Conservation (phyloP, 768 basidiomycete species). For the Saitozyma sp. region DNA sequence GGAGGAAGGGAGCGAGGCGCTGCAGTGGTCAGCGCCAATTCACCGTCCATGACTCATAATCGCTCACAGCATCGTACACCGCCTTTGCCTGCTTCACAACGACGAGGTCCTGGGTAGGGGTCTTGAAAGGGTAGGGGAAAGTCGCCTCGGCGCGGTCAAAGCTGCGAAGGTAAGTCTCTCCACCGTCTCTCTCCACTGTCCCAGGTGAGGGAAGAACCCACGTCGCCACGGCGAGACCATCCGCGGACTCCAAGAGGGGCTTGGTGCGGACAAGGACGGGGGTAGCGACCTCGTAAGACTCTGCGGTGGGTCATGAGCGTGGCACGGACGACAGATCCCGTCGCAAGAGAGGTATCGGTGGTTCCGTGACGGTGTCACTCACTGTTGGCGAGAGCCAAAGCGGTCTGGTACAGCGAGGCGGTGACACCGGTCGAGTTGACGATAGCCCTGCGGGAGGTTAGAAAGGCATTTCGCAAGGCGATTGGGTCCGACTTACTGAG, state of each 20-base stretch:
- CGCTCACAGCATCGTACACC: slow-evolving; percentile 48
- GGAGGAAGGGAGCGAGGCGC: slow-evolving; percentile 38
- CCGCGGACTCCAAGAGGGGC: slow-evolving; percentile 45
- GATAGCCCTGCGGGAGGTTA: slow-evolving; percentile 24
- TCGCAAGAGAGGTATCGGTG: not conserved
- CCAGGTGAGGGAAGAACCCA: slow-evolving; percentile 10
- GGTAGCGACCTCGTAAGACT: slow-evolving; percentile 46
- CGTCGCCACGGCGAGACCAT: slow-evolving; percentile 50
- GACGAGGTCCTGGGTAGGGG: slow-evolving; percentile 43
- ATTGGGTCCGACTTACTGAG: slow-evolving; percentile 34
- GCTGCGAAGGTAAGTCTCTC: slow-evolving; percentile 12
- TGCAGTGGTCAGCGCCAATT: slow-evolving; percentile 4
- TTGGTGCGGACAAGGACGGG: slow-evolving; percentile 44
- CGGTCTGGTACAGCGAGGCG: slow-evolving; percentile 40
- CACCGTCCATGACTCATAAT: no score
- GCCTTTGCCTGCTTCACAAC: slow-evolving; percentile 47
- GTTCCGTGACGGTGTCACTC: slow-evolving; percentile 10
- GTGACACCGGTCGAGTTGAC: slow-evolving; percentile 43
- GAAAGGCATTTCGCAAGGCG: not conserved
- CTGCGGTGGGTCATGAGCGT: slow-evolving; percentile 14
- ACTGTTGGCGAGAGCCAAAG: slow-evolving; percentile 42
- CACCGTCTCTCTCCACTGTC: not conserved
- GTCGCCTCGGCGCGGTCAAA: slow-evolving; percentile 47
- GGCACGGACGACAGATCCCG: not conserved
- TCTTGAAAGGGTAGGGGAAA: slow-evolving; percentile 52